phyloP scores from a whole-genome alignment of 768 basidiomycete species.

The Suillus variegatus region DNA sequence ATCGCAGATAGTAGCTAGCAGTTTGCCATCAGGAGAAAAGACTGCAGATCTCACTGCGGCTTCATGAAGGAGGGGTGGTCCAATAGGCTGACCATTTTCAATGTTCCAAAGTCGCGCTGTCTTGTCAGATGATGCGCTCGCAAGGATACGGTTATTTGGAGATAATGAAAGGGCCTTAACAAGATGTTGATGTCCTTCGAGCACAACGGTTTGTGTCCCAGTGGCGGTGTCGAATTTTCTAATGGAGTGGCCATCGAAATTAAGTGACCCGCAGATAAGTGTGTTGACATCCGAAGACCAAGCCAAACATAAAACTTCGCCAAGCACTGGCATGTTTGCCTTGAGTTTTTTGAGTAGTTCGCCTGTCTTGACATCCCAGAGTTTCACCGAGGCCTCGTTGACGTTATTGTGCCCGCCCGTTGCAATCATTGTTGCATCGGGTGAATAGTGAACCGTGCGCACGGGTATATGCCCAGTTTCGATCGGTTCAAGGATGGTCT shows the following conservation, averaged over 20 bases:
- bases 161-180: constrained; percentile 1
- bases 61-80: not conserved
- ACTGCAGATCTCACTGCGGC: not conserved
- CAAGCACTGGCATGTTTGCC: not conserved
- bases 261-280: not conserved
- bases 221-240: not conserved
- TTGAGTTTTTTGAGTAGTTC: not conserved
- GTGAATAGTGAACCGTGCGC: not conserved
- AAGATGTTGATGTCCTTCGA: not conserved
- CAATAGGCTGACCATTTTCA: not conserved
- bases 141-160: not conserved
- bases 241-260: not conserved
- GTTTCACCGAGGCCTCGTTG: not conserved
- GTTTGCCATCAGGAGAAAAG: not conserved
- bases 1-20: not conserved
- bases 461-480: not conserved
- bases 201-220: not conserved
- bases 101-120: not conserved
- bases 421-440: constrained; percentile 1
- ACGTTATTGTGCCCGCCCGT: not conserved
- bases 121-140: constrained; percentile 1
- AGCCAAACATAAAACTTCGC: constrained; percentile 3
- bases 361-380: not conserved
- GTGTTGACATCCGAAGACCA: not conserved
- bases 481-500: not conserved